phyloP scores from a whole-genome alignment of 2,329 filamentous ascomycete genomes.

The Trichophyton mentagrophytes region DNA sequence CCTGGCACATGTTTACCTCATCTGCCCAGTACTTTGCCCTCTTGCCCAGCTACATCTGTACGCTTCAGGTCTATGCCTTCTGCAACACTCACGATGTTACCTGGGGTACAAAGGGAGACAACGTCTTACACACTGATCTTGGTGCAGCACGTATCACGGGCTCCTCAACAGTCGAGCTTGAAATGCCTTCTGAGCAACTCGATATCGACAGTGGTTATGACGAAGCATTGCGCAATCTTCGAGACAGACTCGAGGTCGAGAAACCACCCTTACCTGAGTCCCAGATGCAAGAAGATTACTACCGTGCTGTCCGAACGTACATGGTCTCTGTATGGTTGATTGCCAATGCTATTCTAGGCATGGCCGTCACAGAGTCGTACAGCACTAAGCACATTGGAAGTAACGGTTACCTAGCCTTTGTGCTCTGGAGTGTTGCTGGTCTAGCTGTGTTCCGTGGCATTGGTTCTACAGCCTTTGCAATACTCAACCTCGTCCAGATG shows the following conservation, averaged over 20 bases:
- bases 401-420: constrained; percentile 86
- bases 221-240: constrained; percentile 87
- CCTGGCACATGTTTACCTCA: constrained; percentile 98
- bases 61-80: constrained; percentile 93
- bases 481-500: constrained; percentile 73
- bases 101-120: constrained; percentile 98
- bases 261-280: constrained; percentile 49
- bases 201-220: constrained; percentile 98
- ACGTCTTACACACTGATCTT: constrained; percentile 82
- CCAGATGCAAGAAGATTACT: constrained; percentile 96
- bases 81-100: constrained; percentile 99
- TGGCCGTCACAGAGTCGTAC: constrained; percentile 84
- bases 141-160: constrained; percentile 70
- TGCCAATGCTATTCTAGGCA: constrained; percentile 79
- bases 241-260: constrained; percentile 78
- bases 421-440: constrained; percentile 80
- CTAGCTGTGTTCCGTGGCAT: constrained; percentile 80
- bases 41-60: constrained; percentile 89
- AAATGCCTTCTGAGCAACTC: constrained; percentile 95
- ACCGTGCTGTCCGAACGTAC: constrained; percentile 92
- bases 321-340: constrained; percentile 95
- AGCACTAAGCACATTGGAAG: constrained; percentile 54
- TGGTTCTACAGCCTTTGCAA: constrained; percentile 65
- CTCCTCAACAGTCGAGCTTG: constrained; percentile 71
- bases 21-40: constrained; percentile 85